These are phyloP conservation scores for Candida sanyiensis DNA, from an alignment of 805 yeast genomes.

Conservation along the genomic window DNA sequence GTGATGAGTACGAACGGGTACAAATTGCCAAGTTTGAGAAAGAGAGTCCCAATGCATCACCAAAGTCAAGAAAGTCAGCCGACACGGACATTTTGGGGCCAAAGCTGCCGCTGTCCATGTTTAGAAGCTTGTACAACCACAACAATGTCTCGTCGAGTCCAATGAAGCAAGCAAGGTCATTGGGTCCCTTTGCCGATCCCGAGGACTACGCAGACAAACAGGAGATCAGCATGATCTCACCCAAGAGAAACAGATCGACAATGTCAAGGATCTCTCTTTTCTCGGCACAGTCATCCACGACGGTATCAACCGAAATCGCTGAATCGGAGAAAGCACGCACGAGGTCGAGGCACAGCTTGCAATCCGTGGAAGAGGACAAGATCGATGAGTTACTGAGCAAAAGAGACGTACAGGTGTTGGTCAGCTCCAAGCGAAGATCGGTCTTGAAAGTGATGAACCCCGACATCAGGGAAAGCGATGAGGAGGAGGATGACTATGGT, in stretches of 20 bases:
- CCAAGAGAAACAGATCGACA: slow-evolving; percentile 13
- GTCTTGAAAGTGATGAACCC: slow-evolving; percentile 61
- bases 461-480: slow-evolving; percentile 26
- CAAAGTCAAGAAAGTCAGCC: slow-evolving; percentile 3
- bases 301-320: slow-evolving; percentile 5
- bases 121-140: slow-evolving; percentile 8
- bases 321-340: slow-evolving; percentile 1
- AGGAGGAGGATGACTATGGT: slow-evolving; percentile 12
- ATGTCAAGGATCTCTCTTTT: slow-evolving; percentile 12
- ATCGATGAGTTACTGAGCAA: slow-evolving; percentile 40
- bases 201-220: slow-evolving; percentile 23
- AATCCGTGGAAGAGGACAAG: slow-evolving; percentile 24
- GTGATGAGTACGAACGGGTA: slow-evolving; percentile 18
- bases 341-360: not conserved
- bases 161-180: slow-evolving; percentile 1
- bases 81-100: slow-evolving; percentile 12
- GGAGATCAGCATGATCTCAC: slow-evolving; percentile 15
- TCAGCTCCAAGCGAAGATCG: slow-evolving; percentile 58
- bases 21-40: slow-evolving; percentile 1
- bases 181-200: slow-evolving; percentile 21
- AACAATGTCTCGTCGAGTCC: too few relatives aligned
- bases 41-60: not conserved
- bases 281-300: slow-evolving; percentile 3
- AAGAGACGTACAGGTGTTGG: slow-evolving; percentile 67
- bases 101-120: slow-evolving; percentile 4